Conservation (phyloP, 257 asterid species). For the Oldenlandia corymbosa region DNA sequence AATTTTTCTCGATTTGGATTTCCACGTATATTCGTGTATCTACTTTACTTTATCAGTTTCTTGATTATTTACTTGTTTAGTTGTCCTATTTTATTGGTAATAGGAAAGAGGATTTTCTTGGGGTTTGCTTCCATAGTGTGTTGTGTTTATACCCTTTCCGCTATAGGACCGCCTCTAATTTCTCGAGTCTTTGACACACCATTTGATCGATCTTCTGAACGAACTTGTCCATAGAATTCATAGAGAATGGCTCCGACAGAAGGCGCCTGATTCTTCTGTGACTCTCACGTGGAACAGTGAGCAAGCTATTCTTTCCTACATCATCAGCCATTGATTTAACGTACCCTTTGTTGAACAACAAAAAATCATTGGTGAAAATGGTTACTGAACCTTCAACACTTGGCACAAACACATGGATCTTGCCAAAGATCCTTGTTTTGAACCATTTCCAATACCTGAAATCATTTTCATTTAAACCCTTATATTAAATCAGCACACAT, state of each 20-base stretch:
- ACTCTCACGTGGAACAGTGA: slow-evolving; percentile 34
- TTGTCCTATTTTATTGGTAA: too few relatives aligned
- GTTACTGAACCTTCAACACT: slow-evolving; percentile 46
- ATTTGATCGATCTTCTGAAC: slow-evolving; percentile 37
- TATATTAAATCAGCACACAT: background rate
- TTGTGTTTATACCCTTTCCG: too few relatives aligned
- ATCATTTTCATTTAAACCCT: too few relatives aligned
- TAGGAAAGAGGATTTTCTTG: too few relatives aligned
- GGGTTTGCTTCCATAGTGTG: too few relatives aligned
- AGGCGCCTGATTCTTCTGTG: slow-evolving; percentile 44
- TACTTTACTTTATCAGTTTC: too few relatives aligned
- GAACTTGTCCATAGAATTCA: slow-evolving; percentile 42
- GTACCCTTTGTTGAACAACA: slow-evolving; percentile 45
- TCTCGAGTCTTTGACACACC: slow-evolving; percentile 31
- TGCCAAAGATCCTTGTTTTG: slow-evolving; percentile 54
- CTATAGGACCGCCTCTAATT: too few relatives aligned
- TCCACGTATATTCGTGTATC: too few relatives aligned
- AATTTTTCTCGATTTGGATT: too few relatives aligned
- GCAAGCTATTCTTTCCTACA: slow-evolving; percentile 51
- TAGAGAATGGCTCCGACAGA: slow-evolving; percentile 54
- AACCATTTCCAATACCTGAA: slow-evolving; percentile 55
- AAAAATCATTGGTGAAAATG: slow-evolving; percentile 42
- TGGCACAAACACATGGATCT: slow-evolving; percentile 45
- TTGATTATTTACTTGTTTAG: too few relatives aligned
- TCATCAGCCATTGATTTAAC: slow-evolving; percentile 55